Evolutionary conservation across 1,139 yeast species (phyloP).

Genomic region (Hemisphaericaspora lyxosophila): DNA sequence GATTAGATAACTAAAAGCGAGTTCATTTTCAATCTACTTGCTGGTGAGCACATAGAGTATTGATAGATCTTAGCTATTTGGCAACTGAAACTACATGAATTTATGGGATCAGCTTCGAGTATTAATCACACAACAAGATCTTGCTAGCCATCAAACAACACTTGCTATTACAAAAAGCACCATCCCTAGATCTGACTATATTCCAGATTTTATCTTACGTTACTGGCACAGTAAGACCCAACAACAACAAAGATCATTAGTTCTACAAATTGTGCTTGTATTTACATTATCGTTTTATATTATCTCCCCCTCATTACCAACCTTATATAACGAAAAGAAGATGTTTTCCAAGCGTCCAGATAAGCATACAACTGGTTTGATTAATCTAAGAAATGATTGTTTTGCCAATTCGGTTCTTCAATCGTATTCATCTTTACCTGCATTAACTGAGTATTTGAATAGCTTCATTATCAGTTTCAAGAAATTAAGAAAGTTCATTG

Average conservation of each 20-base stretch:
- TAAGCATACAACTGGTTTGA: slow-evolving; percentile 75
- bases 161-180: neutral
- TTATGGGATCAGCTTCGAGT: slow-evolving; percentile 12
- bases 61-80: no score
- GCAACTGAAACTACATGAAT: no score
- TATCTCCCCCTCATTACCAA: slow-evolving; percentile 22
- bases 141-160: slow-evolving; percentile 1
- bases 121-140: slow-evolving; percentile 13
- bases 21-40: no score
- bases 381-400: slow-evolving; percentile 83
- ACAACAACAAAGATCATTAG: slow-evolving; percentile 9
- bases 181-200: neutral
- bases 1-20: no score
- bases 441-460: slow-evolving; percentile 61
- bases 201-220: slow-evolving; percentile 9
- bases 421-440: slow-evolving; percentile 72
- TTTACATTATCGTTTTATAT: slow-evolving; percentile 21
- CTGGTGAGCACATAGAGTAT: no score
- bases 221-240: slow-evolving; percentile 13
- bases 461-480: slow-evolving; percentile 30
- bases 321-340: slow-evolving; percentile 5
- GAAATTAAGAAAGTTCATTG: slow-evolving; percentile 29
- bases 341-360: slow-evolving; percentile 64
- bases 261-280: slow-evolving; percentile 11
- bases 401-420: slow-evolving; percentile 91